Conservation (phyloP, 768 basidiomycete genomes). For the Paxillus involutus region DNA sequence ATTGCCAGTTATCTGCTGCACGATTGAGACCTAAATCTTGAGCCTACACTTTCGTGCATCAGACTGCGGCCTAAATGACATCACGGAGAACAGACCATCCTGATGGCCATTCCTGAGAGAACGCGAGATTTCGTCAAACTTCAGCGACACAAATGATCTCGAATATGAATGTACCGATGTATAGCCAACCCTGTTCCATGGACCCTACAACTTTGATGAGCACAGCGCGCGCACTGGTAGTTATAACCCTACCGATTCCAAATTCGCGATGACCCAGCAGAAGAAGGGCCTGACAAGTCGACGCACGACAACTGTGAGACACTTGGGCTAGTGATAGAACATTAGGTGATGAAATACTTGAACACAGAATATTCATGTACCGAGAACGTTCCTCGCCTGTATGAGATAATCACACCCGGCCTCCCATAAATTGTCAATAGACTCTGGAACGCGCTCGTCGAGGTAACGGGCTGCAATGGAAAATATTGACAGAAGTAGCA, state of each 20-base stretch:
- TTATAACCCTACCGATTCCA: slow-evolving; percentile 59
- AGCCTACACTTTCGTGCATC: slow-evolving; percentile 44
- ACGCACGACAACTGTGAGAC: slow-evolving; percentile 65
- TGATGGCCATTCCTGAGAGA: slow-evolving; percentile 61
- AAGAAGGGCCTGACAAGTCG: slow-evolving; percentile 79
- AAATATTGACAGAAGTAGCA: slow-evolving; percentile 80
- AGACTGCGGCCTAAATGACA: not conserved
- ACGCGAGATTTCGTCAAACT: slow-evolving; percentile 1
- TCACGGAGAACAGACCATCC: slow-evolving; percentile 51
- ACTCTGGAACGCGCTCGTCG: slow-evolving; percentile 43
- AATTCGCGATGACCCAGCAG: slow-evolving; percentile 83
- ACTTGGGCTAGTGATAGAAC: slow-evolving; percentile 46
- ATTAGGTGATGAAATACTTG: not conserved
- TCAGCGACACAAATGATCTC: not conserved
- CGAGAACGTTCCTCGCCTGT: slow-evolving; percentile 61
- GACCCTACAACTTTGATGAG: slow-evolving; percentile 35
- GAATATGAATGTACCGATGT: slow-evolving; percentile 50
- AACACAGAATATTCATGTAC: slow-evolving; percentile 36
- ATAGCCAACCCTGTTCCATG: slow-evolving; percentile 88
- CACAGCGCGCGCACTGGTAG: not conserved
- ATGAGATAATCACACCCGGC: slow-evolving; percentile 65
- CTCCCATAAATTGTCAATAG: slow-evolving; percentile 65
- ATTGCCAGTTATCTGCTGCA: slow-evolving; percentile 73
- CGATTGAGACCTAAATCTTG: slow-evolving; percentile 82
- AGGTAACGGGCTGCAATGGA: slow-evolving; percentile 77